phyloP scores from a whole-genome alignment of 2,329 filamentous ascomycete species.

The Penicillium sclerotigenum region DNA sequence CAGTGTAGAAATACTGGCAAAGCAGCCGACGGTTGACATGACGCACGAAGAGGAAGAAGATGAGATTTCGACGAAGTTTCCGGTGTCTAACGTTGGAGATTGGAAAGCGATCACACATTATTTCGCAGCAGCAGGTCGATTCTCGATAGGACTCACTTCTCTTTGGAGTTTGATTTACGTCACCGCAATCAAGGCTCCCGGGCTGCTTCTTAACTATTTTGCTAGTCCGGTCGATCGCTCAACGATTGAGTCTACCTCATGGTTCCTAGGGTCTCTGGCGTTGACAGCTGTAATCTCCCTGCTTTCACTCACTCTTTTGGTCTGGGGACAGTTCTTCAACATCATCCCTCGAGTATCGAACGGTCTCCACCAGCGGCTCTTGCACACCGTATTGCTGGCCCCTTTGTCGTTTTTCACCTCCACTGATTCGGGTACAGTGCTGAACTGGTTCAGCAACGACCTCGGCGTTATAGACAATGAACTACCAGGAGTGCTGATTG shows the following conservation, averaged over 20 bases:
- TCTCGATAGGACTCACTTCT: not conserved
- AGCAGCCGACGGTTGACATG: not conserved
- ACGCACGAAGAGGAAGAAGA: not conserved
- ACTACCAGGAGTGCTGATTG: not conserved
- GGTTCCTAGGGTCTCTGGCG: not conserved
- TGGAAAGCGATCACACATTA: not conserved
- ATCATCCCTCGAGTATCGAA: not conserved
- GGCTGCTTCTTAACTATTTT: not conserved
- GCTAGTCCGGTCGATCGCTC: not conserved
- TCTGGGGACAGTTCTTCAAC: not conserved
- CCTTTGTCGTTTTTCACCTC: not conserved
- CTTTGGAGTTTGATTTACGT: not conserved
- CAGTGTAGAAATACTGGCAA: too few relatives aligned
- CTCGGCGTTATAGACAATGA: not conserved
- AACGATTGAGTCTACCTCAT: not conserved
- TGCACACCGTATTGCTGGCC: not conserved
- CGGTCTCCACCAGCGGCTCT: not conserved
- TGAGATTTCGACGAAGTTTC: too few relatives aligned
- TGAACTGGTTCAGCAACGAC: not conserved
- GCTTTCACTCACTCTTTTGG: not conserved
- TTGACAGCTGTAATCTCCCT: not conserved
- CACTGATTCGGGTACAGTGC: not conserved
- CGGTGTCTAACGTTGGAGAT: not conserved
- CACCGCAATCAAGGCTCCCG: not conserved
- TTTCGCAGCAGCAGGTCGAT: not conserved